Evolutionary conservation across 257 asterid species (phyloP).

Genomic region (Capsicum pubescens): DNA sequence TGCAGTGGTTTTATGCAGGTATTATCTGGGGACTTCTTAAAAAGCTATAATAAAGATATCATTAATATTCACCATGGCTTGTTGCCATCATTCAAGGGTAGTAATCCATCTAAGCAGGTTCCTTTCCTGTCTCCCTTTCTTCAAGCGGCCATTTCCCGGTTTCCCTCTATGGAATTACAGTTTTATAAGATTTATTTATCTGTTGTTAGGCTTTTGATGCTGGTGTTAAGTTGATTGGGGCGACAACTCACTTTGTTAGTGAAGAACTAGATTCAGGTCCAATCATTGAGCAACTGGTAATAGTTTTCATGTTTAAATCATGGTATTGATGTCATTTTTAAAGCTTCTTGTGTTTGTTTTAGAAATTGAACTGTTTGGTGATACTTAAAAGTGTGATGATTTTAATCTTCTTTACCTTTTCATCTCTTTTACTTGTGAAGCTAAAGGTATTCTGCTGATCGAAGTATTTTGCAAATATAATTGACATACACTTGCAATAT

Average conservation of each 20-base stretch:
- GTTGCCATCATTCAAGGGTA: conserved; percentile 96
- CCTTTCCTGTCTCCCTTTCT: conserved; percentile 29
- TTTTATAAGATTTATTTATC: conserved; percentile 7
- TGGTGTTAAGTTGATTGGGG: conserved; percentile 96
- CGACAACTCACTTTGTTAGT: conserved; percentile 90
- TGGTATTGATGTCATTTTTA: background rate
- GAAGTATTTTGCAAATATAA: background rate
- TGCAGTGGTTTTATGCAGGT: conserved; percentile 59
- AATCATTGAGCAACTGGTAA: conserved; percentile 96
- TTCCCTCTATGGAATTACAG: background rate
- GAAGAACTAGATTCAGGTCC: conserved; percentile 96
- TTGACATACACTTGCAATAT: background rate
- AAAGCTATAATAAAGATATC: conserved; percentile 69
- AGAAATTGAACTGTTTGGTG: conserved; percentile 9
- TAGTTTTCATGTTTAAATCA: background rate
- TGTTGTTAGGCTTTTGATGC: conserved; percentile 85
- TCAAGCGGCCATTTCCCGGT: background rate
- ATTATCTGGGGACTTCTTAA: conserved; percentile 78
- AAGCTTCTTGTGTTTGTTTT: background rate
- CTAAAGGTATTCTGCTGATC: background rate
- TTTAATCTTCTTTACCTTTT: conserved; percentile 25
- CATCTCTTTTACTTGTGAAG: conserved; percentile 4
- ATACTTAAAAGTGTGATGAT: background rate
- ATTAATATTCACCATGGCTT: conserved; percentile 96
- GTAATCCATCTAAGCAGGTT: conserved; percentile 91